Conservation (phyloP, 2,329 filamentous ascomycete species). For the Balansia obtecta region DNA sequence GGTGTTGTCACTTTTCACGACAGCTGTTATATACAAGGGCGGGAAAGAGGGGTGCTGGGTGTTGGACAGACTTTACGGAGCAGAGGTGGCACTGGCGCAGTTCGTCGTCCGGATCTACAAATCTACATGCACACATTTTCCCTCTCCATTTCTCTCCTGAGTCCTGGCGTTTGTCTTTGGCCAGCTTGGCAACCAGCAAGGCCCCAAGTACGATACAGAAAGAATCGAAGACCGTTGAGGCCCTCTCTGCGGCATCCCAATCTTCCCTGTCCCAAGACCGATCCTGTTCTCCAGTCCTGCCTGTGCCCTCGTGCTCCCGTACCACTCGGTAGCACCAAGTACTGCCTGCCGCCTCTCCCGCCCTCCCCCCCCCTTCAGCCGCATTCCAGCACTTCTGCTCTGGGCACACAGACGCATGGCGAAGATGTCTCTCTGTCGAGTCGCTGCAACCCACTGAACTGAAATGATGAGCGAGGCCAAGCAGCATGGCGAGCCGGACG, state of each 20-base stretch:
- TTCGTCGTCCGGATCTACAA: too few relatives aligned
- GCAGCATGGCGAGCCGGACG: conserved; percentile 17
- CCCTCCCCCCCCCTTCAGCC: not conserved
- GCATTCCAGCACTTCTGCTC: not conserved
- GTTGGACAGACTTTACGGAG: too few relatives aligned
- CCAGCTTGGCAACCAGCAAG: not conserved
- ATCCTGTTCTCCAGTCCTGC: too few relatives aligned
- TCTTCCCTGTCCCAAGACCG: not conserved
- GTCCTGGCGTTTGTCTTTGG: not conserved
- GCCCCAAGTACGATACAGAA: too few relatives aligned
- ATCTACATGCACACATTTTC: not conserved
- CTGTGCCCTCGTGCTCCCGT: too few relatives aligned
- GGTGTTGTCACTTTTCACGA: too few relatives aligned
- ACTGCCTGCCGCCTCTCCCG: too few relatives aligned
- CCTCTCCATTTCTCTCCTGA: not conserved
- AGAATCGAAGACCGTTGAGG: too few relatives aligned
- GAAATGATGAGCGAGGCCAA: conserved; percentile 21
- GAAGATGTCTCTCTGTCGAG: conserved; percentile 9
- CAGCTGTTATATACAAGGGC: too few relatives aligned
- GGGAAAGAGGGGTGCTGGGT: too few relatives aligned
- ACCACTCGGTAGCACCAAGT: not conserved
- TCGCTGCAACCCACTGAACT: conserved; percentile 5
- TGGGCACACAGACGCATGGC: not conserved
- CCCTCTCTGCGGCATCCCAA: not conserved
- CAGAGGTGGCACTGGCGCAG: too few relatives aligned